Evolutionary conservation across 805 yeast species (phyloP), one percentile per base, ranked within the genome.

Genomic region (Metschnikowia gelsemii): DNA sequence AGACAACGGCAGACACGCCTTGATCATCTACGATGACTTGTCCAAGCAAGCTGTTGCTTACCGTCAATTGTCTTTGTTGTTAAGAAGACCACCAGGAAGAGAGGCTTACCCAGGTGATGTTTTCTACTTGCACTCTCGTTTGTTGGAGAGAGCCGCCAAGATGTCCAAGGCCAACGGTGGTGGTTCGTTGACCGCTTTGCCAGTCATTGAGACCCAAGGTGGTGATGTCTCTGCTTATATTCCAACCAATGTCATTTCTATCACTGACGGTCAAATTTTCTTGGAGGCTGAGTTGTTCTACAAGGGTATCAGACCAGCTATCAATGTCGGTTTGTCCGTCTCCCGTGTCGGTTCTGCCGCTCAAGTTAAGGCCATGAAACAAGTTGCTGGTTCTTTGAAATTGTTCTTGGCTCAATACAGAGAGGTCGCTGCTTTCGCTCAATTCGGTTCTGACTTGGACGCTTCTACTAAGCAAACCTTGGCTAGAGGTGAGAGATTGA

Each of bases 301-400:
- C 93, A 93, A 90, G 83, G 99, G 99, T 89, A 89, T 91, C 75
- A 90, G 99, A 83, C 99, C 99, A 69, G 98, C 99, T 66, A 91
- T 91, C 67, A 91, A 91, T 76, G 98, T 91, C 74, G 99, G 99
- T 90, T 84, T 91, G 66, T 93, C 98, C 64, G 99, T 91, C 63
- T 93, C 99, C 65, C 96, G 99, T 82, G 99, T 93, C 79, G 99
- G 99, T 78, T 91, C 98, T 56, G 99, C 99, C 66, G 99, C 99
- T 66, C 99, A 93, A 82, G 98, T 93, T 64, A 93, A 93, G 84
- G 99, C 99, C 75, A 88, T 93, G 95, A 93, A 93, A 79, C 98
- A 93, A 82, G 98, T 93, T 76, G 99, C 99, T 61, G 99, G 99
- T 85, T 93, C 99, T 61, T 86, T 93, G 78, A 93, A 93, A 78